Conservation (phyloP, 2,329 filamentous ascomycete genomes). For the Fusarium tanahbumbuense region DNA sequence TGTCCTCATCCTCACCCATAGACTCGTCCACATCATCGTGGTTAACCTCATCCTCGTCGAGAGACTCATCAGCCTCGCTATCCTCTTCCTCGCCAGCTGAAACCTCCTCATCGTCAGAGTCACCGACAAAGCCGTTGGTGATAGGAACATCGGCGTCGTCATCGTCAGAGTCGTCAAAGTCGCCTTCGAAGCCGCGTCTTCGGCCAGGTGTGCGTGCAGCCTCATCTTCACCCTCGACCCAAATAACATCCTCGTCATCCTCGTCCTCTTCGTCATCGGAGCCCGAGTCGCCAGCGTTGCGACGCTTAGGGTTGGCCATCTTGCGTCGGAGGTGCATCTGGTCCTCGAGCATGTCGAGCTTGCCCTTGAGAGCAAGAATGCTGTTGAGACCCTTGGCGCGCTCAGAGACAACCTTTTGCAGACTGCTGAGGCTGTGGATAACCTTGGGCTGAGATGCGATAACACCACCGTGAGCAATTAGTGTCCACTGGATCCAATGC, state of each 20-base stretch:
- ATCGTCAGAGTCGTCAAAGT: conserved; percentile 61
- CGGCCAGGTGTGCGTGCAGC: conserved; percentile 64
- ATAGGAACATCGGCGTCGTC: conserved; percentile 65
- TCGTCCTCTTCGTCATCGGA: conserved; percentile 58
- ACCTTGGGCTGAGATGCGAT: conserved; percentile 88
- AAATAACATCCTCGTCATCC: conserved; percentile 78
- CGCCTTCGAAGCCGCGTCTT: conserved; percentile 51
- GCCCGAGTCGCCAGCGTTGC: conserved; percentile 61
- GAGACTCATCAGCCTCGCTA: conserved; percentile 58
- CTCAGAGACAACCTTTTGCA: conserved; percentile 90
- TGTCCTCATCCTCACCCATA: conserved; percentile 66
- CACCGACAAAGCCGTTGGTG: conserved; percentile 66
- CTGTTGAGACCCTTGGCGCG: conserved; percentile 84
- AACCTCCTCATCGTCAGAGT: conserved; percentile 70
- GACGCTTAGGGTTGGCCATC: conserved; percentile 55
- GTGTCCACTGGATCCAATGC: conserved; percentile 95
- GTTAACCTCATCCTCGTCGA: conserved; percentile 70
- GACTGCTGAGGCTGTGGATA: conserved; percentile 77
- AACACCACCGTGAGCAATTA: conserved; percentile 91
- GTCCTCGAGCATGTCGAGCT: conserved; percentile 91
- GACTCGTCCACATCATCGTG: conserved; percentile 68
- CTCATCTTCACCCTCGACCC: conserved; percentile 87
- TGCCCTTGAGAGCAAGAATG: conserved; percentile 89
- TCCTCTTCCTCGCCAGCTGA: conserved; percentile 57
- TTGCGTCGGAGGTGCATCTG: conserved; percentile 84